phyloP scores from a whole-genome alignment of 2,329 filamentous ascomycete genomes.

The Aspergillus sp. region DNA sequence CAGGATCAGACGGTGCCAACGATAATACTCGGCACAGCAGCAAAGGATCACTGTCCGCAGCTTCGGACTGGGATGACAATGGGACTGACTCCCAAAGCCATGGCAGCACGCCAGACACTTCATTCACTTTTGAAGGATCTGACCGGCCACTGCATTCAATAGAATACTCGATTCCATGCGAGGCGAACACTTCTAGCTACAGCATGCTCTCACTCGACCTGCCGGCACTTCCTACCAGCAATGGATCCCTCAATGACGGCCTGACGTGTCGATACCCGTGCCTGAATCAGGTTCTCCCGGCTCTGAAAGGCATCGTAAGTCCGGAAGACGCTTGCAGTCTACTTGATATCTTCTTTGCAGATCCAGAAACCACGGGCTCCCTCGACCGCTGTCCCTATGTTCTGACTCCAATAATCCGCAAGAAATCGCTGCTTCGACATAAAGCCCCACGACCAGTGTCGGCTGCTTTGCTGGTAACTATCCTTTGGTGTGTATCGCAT shows the following conservation, averaged over 20 bases:
- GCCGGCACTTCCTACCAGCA: neutral
- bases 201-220: neutral
- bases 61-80: neutral
- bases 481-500: slow-evolving; percentile 51
- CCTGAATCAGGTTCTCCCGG: slow-evolving; percentile 43
- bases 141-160: too few species aligned
- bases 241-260: neutral
- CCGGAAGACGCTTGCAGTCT: slow-evolving; percentile 47
- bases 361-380: slow-evolving; percentile 38
- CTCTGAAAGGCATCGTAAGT: slow-evolving; percentile 41
- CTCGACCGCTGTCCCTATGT: slow-evolving; percentile 50
- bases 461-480: slow-evolving; percentile 48
- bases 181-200: neutral
- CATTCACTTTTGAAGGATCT: too few species aligned
- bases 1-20: neutral
- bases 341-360: slow-evolving; percentile 49
- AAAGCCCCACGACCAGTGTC: slow-evolving; percentile 43
- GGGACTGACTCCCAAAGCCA: neutral
- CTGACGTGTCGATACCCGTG: slow-evolving; percentile 34
- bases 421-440: slow-evolving; percentile 44
- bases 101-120: too few species aligned
- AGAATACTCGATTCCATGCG: too few species aligned
- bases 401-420: slow-evolving; percentile 48
- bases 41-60: neutral
- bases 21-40: neutral